Conservation (phyloP, 371 early-diverging fungal genomes). For the Mucor circinelloides region DNA sequence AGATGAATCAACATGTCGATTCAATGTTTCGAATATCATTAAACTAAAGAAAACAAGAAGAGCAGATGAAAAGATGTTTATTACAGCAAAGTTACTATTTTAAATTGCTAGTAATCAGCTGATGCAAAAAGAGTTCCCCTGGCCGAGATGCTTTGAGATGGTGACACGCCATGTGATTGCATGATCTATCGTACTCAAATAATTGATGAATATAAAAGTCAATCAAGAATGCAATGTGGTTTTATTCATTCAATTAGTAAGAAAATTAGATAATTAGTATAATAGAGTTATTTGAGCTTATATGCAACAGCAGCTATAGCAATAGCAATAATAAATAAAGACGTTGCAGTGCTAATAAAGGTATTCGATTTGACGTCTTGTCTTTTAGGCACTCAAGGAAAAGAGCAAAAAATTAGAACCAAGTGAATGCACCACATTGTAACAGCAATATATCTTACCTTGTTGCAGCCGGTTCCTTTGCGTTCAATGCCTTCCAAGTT, state of each 20-base stretch:
- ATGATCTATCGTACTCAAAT: too few species aligned
- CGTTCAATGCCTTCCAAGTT: conserved; percentile 4
- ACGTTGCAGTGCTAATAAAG: neutral
- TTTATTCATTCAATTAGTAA: too few species aligned
- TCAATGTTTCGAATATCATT: conserved; percentile 39
- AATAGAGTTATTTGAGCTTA: neutral
- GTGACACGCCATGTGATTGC: conserved; percentile 6
- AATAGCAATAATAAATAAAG: neutral
- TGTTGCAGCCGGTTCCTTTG: neutral
- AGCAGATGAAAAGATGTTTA: neutral
- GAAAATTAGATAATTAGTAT: too few species aligned
- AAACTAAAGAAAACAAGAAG: neutral
- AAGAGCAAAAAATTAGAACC: neutral
- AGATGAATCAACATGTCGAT: conserved; percentile 39
- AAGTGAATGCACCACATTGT: neutral
- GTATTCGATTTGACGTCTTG: neutral
- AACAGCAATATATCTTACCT: neutral
- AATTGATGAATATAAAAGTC: too few species aligned
- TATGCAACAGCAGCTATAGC: neutral
- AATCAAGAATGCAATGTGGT: too few species aligned
- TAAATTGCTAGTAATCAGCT: conserved; percentile 4
- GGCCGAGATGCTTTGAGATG: neutral
- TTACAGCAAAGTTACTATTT: neutral
- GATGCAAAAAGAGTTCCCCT: neutral
- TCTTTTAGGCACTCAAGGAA: neutral